Conservation (phyloP, 2,329 filamentous ascomycete species). For the Colletotrichum tabaci region DNA sequence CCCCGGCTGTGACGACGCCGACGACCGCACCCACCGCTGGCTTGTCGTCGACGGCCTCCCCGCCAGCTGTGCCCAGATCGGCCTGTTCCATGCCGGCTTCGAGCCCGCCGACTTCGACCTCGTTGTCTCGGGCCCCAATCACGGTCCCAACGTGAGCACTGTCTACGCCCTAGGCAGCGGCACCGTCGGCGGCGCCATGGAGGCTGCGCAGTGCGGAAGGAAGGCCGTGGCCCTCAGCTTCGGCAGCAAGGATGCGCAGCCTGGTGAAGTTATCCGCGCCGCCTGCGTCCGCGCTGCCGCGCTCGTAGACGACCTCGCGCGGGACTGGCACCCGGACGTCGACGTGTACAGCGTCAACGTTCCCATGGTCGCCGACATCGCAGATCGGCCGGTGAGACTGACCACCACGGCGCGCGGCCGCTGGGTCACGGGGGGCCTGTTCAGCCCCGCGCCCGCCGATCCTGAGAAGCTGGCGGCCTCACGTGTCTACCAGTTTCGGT, state of each 20-base stretch:
- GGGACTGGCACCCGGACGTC: slow-evolving; percentile 70
- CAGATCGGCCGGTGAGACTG: slow-evolving; percentile 73
- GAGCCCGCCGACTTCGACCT: slow-evolving; percentile 62
- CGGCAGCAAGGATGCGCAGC: slow-evolving; percentile 78
- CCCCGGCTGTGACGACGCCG: slow-evolving; percentile 58
- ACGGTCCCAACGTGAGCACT: slow-evolving; percentile 73
- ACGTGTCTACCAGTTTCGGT: slow-evolving; percentile 37
- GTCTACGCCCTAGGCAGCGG: slow-evolving; percentile 72
- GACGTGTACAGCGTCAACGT: slow-evolving; percentile 80
- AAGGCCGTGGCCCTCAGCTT: slow-evolving; percentile 77
- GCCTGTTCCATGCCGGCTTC: slow-evolving; percentile 66
- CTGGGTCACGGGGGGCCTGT: slow-evolving; percentile 68
- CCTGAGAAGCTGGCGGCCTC: slow-evolving; percentile 29
- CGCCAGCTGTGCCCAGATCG: slow-evolving; percentile 72
- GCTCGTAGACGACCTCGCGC: slow-evolving; percentile 74
- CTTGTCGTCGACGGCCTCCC: slow-evolving; percentile 72
- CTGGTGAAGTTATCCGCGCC: slow-evolving; percentile 74
- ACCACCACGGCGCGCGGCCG: slow-evolving; percentile 79
- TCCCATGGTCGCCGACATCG: slow-evolving; percentile 74
- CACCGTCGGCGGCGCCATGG: slow-evolving; percentile 71
- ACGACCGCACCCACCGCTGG: slow-evolving; percentile 66
- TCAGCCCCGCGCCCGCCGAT: slow-evolving; percentile 36
- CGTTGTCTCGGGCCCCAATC: slow-evolving; percentile 73
- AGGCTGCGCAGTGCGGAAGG: slow-evolving; percentile 69
- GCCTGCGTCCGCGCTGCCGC: slow-evolving; percentile 72